A percentile compares a stretch with the other conserved stretches of the same genome.
These are phyloP conservation scores for Cryptococcus sp. DNA, from an alignment of 1,284 basidiomycete genomes.

Conservation along the genomic window DNA sequence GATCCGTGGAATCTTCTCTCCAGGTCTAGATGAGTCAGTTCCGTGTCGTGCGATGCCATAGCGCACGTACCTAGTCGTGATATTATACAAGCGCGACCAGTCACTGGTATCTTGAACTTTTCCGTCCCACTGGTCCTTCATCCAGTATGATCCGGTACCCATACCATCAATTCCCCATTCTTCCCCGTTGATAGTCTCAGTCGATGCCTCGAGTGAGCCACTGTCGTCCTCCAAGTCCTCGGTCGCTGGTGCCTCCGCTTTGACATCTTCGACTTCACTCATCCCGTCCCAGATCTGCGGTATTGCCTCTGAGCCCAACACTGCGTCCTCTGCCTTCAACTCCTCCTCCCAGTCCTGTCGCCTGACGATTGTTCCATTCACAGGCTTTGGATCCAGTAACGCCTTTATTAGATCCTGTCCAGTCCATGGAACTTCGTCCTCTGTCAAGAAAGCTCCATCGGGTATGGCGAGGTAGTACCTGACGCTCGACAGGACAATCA, in stretches of 20 bases:
- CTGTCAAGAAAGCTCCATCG: conserved; percentile 68
- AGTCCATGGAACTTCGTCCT: conserved; percentile 65
- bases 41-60: not conserved
- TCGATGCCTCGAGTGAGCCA: not conserved
- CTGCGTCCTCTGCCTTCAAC: not conserved
- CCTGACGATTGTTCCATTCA: not conserved
- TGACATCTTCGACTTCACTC: not conserved
- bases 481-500: conserved; percentile 84
- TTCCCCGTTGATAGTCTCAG: conserved; percentile 3
- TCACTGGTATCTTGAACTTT: conserved; percentile 27
- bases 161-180: conserved; percentile 43
- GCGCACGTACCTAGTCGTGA: conserved; percentile 32
- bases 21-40: conserved; percentile 21
- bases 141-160: conserved; percentile 45
- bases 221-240: conserved; percentile 6
- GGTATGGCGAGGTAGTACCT: conserved; percentile 87
- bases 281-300: conserved; percentile 16
- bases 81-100: conserved; percentile 42
- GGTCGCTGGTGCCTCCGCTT: not conserved
- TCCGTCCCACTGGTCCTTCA: conserved; percentile 44
- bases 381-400: conserved; percentile 5
- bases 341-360: conserved; percentile 17
- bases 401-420: conserved; percentile 39
- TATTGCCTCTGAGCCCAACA: conserved; percentile 12
- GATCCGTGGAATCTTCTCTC: conserved; percentile 80